Percentiles rank a stretch among this genome's conserved stretches.
Conservation (phyloP, 2,329 filamentous ascomycete genomes). For the Ceratocystis alfenasii region DNA sequence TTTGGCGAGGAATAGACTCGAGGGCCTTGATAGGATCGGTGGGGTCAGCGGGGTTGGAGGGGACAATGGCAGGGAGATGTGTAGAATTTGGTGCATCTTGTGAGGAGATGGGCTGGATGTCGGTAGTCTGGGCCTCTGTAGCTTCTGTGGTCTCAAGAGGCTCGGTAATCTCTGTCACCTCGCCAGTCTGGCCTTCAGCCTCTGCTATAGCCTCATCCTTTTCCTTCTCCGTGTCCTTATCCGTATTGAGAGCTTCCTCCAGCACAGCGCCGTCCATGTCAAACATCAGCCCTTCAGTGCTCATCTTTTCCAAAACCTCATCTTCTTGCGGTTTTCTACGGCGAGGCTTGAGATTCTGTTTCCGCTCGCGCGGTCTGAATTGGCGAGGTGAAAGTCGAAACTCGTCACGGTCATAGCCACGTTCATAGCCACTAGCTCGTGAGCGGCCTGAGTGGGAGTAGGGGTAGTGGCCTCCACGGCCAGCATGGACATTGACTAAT, state of each 20-base stretch:
- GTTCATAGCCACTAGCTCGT: background rate
- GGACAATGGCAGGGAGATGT: background rate
- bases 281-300: conserved; percentile 19
- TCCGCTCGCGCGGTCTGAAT: background rate
- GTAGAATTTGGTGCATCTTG: background rate
- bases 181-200: background rate
- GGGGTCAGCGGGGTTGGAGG: background rate
- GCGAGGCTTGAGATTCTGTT: background rate
- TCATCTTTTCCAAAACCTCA: conserved; percentile 13
- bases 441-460: too few relatives aligned
- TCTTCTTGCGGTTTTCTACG: background rate
- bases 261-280: conserved; percentile 9
- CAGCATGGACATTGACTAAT: background rate
- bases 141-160: too few relatives aligned
- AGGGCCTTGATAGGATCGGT: conserved; percentile 13
- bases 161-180: background rate
- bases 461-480: too few relatives aligned
- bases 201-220: background rate
- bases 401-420: background rate
- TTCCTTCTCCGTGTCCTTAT: too few relatives aligned
- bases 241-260: background rate
- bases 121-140: background rate
- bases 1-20: conserved; percentile 6
- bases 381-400: background rate
- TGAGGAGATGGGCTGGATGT: background rate